Evolutionary conservation across 1,139 yeast species (phyloP), one percentile per base, ranked within the genome.

Genomic region (Hyphopichia khmerensis): DNA sequence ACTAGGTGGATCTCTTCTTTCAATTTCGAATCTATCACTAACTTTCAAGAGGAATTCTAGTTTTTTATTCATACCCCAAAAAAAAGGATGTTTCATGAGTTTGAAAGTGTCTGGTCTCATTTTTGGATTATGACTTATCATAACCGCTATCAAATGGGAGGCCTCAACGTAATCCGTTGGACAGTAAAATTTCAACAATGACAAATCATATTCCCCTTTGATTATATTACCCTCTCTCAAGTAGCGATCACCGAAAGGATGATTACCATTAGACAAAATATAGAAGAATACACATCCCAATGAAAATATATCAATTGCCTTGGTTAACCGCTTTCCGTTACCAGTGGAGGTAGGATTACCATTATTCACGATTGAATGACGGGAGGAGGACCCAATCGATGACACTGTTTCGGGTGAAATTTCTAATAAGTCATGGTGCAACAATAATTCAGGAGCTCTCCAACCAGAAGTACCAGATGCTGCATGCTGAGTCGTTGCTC

Each of bases 381-480:
- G 39, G n/a, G 48, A 33, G 7, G 48, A 36, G 7, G 69, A 62
- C 6, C 61, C 59, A n/a, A 63, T 46, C 1, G 74, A 64, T 8
- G 69, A 64, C n/a, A 70, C 57, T 1, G 74, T 63, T 33, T 67
- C 73, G 1, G 75, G 73, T 1, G 77, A 66, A 10, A 69, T 67
- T 40, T 69, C 78, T 15, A 60, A 51, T 39, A 67, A 59, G 41
- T 71, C 76, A 35, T 70, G 71, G 45, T 69, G 67, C 38, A 80
- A 68, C 35, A 88, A 65, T 31, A 93, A 69, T 58, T 93, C 99
- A 0, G 99, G 99, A 0, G 99, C 98, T 52, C 98, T 78, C 99
- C 99, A 93, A 1, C 99, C 99, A 7, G 93, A 80, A 0, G 99
- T 93, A 2, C 99, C 99, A 53, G 70, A 71, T 0, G 97, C 96